Base-by-base conservation (phyloP, 306 rosid species). In the Citrullus colocynthis region DNA sequence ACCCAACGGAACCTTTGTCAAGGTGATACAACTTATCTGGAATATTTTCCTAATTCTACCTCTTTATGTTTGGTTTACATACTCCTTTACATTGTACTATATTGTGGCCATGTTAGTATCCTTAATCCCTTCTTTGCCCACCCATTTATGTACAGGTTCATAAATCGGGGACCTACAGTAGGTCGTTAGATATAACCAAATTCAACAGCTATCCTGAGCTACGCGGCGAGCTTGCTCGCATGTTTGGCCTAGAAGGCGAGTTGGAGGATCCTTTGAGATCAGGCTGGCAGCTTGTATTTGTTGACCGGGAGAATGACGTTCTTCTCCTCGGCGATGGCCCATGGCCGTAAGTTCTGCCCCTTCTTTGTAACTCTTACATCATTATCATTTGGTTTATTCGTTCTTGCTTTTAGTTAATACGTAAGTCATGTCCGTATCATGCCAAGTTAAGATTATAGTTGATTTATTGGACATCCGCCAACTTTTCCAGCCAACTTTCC, bases 211-310 rank as follows among this genome's bases (percentile, higher is more conserved):
- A 93, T 82, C 88, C 72, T 20, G 98, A 91, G 86, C 90, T 93
- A 83, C 93, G 97, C 71, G 67, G 91, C 3, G 98, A 89, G 89
- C 90, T 93, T 78, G 97, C 97, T 88, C 90, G 85, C 6, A 85
- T 93, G 98, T 93, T 93, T 84, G 88, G 93, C 81, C 89, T 91
- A 83, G 92, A 89, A 85, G 89, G 93, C 51, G 91, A 89, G 81
- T 81, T 93, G 88, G 98, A 93, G 85, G 97, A 91, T 86, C 97
- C 95, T 76, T 84, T 88, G 82, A 93, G 98, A 93, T 93, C 98
- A 93, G 97, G 98, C 98, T 93, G 98, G 98, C 97, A 93, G 98
- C 98, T 93, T 93, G 97, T 93, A 87, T 91, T 93, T 71, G 96
- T 93, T 77, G 98, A 91, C 88, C 90, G 90, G 86, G 96, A 91